Evolutionary conservation across 805 yeast genomes (phyloP).

Genomic region (Lipomyces anomalus): DNA sequence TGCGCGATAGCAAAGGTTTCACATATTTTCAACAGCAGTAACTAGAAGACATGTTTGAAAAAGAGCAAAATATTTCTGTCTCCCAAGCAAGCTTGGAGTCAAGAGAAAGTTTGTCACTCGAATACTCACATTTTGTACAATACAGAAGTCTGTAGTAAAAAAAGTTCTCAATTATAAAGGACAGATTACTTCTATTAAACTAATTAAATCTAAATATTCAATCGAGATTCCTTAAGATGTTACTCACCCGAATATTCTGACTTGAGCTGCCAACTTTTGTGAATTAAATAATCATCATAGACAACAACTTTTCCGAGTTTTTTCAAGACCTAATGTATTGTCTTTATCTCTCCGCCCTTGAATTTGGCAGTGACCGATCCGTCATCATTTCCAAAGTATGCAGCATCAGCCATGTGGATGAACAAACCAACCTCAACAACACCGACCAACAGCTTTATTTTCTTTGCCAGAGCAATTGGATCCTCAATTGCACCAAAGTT

Average conservation of each 20-base stretch:
- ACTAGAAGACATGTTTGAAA: background rate
- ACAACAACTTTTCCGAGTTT: background rate
- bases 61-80: no score
- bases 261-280: background rate
- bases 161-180: no score
- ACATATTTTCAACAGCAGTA: slow-evolving; percentile 15
- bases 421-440: slow-evolving; percentile 96
- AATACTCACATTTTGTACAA: no score
- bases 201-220: no score
- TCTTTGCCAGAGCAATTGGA: slow-evolving; percentile 45
- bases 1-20: slow-evolving; percentile 27
- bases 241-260: background rate
- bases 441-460: slow-evolving; percentile 74
- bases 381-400: slow-evolving; percentile 82
- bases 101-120: no score
- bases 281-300: background rate
- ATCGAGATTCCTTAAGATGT: background rate
- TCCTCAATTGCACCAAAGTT: slow-evolving; percentile 72
- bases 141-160: no score
- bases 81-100: no score
- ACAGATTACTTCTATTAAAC: no score
- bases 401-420: slow-evolving; percentile 62
- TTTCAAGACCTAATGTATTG: slow-evolving; percentile 4
- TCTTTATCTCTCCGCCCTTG: slow-evolving; percentile 13
- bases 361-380: slow-evolving; percentile 46